Evolutionary conservation across 441 rosid genomes (phyloP).

Genomic region (Brassica balearica): DNA sequence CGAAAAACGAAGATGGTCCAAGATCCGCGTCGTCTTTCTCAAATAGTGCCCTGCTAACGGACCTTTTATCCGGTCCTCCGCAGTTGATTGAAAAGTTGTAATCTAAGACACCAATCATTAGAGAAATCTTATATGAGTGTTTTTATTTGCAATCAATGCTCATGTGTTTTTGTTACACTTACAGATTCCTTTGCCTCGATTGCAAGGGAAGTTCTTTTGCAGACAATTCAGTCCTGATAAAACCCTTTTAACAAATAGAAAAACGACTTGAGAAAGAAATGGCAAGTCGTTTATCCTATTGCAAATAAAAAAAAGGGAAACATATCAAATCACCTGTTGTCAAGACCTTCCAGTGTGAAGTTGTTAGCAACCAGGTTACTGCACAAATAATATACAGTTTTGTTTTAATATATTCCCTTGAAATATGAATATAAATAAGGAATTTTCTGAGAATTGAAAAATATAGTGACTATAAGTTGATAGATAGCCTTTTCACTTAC

Average conservation of each 20-base stretch:
- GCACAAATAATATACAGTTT: conserved; percentile 37
- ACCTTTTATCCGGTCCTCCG: conserved; percentile 51
- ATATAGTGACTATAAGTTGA: background rate
- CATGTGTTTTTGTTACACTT: conserved; percentile 28
- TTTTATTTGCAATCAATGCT: background rate
- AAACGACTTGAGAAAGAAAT: background rate
- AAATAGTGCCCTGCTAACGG: conserved; percentile 37
- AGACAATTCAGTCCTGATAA: conserved; percentile 55
- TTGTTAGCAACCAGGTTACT: conserved; percentile 70
- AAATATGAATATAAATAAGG: background rate
- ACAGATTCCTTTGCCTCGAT: conserved; percentile 51
- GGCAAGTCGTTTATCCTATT: background rate
- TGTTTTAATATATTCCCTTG: background rate
- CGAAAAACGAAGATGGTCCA: conserved; percentile 32
- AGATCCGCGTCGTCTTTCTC: conserved; percentile 53
- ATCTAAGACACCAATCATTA: conserved; percentile 42
- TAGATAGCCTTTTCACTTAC: conserved; percentile 38
- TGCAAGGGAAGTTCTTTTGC: conserved; percentile 49
- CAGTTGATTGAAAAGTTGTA: conserved; percentile 56
- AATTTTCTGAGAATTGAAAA: conserved; percentile 1
- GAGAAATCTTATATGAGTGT: background rate
- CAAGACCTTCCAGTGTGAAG: conserved; percentile 51
- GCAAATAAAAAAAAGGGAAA: background rate
- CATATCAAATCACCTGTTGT: conserved; percentile 50
- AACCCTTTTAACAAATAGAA: background rate